These are phyloP conservation scores for Chenopodium suecicum DNA, from an alignment of 148 eudicot species.

Conservation along the genomic window DNA sequence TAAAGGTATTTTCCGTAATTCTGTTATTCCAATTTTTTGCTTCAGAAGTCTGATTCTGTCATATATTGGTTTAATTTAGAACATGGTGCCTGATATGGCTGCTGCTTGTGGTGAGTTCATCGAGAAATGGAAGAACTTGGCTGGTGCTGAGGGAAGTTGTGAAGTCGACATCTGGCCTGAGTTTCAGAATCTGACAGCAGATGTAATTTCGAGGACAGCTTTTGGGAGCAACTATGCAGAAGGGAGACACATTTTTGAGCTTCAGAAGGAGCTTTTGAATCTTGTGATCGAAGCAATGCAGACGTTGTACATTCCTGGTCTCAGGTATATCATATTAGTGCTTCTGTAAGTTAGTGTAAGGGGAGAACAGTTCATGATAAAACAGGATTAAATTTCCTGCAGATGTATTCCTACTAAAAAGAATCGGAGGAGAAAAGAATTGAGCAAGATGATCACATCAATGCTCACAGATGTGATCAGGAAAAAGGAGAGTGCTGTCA, in stretches of 20 bases:
- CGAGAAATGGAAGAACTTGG: slow-evolving; percentile 34
- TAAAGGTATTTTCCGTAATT: slow-evolving; percentile 8
- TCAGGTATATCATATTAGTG: slow-evolving; percentile 26
- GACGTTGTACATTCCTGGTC: slow-evolving; percentile 50
- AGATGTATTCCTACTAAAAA: slow-evolving; percentile 52
- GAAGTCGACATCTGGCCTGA: slow-evolving; percentile 55
- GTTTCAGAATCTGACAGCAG: slow-evolving; percentile 46
- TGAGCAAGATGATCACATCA: slow-evolving; percentile 42
- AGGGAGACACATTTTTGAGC: slow-evolving; percentile 48
- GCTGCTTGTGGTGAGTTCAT: slow-evolving; percentile 18
- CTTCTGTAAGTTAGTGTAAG: not conserved
- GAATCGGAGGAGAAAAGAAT: slow-evolving; percentile 39
- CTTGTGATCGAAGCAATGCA: slow-evolving; percentile 51
- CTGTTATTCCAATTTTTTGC: not conserved
- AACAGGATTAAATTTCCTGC: not conserved
- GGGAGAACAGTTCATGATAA: not conserved
- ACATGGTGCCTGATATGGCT: slow-evolving; percentile 27
- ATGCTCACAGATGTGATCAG: slow-evolving; percentile 37
- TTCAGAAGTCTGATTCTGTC: not conserved
- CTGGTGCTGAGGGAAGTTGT: slow-evolving; percentile 27
- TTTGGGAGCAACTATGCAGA: slow-evolving; percentile 59
- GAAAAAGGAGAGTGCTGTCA: slow-evolving; percentile 33
- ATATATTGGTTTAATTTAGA: slow-evolving; percentile 7
- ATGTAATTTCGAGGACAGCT: slow-evolving; percentile 50
- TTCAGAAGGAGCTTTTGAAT: slow-evolving; percentile 47